phyloP scores from a whole-genome alignment of 106 monocot genomes.

The Ottelia alismoides region DNA sequence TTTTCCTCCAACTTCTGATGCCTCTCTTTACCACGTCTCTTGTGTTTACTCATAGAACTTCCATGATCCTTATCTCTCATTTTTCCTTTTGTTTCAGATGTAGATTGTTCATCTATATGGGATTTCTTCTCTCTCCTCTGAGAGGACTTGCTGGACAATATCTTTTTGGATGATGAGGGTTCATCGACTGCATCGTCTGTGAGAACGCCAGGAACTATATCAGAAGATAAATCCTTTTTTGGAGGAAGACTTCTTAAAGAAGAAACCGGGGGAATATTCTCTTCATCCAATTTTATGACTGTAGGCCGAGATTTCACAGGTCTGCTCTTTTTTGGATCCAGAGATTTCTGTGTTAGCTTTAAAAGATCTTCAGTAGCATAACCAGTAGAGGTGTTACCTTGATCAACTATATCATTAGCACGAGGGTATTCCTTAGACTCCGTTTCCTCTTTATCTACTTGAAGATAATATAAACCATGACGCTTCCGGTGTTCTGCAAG shows the following conservation, averaged over 20 bases:
- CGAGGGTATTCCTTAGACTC: constrained; percentile 53
- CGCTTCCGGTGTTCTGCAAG: constrained; percentile 71
- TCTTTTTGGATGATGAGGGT: constrained; percentile 10
- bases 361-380: constrained; percentile 24
- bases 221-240: constrained; percentile 44
- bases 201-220: constrained; percentile 44
- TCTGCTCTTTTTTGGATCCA: constrained; percentile 29
- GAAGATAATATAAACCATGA: constrained; percentile 82
- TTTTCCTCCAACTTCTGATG: constrained; percentile 19
- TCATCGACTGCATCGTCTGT: constrained; percentile 24
- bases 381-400: constrained; percentile 2
- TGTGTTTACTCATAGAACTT: constrained; percentile 27
- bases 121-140: constrained; percentile 12
- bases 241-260: constrained; percentile 8
- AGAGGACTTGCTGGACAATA: constrained; percentile 10
- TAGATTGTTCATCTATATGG: constrained; percentile 3
- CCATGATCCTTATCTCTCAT: constrained; percentile 10
- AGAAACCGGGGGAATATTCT: constrained; percentile 16
- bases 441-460: constrained; percentile 35
- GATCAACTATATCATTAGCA: constrained; percentile 31
- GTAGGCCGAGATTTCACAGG: constrained; percentile 54
- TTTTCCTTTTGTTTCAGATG: constrained; percentile 20
- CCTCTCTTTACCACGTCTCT: constrained; percentile 32
- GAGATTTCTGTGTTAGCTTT: constrained; percentile 33
- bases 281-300: constrained; percentile 78